Conservation (phyloP, 2,329 filamentous ascomycete genomes). For the Xylariales sp. region DNA sequence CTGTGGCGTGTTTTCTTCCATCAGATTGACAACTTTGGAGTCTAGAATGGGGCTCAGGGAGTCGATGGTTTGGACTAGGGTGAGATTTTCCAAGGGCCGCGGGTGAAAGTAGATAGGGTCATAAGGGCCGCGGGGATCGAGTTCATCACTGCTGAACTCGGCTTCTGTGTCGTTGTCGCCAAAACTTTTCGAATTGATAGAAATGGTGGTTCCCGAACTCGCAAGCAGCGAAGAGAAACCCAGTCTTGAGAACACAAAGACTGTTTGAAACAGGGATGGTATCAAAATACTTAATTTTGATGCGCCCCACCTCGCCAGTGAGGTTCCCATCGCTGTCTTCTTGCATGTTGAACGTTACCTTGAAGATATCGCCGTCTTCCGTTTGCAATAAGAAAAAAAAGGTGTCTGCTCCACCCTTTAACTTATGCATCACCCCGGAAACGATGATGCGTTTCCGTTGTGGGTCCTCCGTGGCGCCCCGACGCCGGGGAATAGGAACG, state of each 20-base stretch:
- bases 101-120: constrained; percentile 82
- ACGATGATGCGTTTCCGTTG: constrained; percentile 83
- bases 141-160: constrained; percentile 79
- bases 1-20: constrained; percentile 89
- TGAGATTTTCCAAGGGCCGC: constrained; percentile 73
- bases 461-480: constrained; percentile 85
- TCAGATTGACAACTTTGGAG: constrained; percentile 86
- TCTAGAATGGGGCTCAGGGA: constrained; percentile 89
- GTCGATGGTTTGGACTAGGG: constrained; percentile 76
- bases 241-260: constrained; percentile 89
- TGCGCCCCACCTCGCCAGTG: constrained; percentile 72
- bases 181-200: constrained; percentile 94
- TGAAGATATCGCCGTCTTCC: constrained; percentile 97
- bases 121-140: constrained; percentile 65
- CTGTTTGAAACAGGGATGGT: constrained; percentile 85
- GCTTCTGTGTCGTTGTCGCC: constrained; percentile 89
- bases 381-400: constrained; percentile 97
- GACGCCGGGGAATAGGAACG: constrained; percentile 80
- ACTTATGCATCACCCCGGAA: constrained; percentile 90
- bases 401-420: constrained; percentile 72
- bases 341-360: constrained; percentile 86
- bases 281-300: constrained; percentile 97
- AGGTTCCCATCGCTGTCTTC: constrained; percentile 73
- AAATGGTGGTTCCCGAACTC: constrained; percentile 92
- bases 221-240: constrained; percentile 87